Evolutionary conservation across 768 basidiomycete genomes (phyloP).

Genomic region (Chlorophyllum brunneum): DNA sequence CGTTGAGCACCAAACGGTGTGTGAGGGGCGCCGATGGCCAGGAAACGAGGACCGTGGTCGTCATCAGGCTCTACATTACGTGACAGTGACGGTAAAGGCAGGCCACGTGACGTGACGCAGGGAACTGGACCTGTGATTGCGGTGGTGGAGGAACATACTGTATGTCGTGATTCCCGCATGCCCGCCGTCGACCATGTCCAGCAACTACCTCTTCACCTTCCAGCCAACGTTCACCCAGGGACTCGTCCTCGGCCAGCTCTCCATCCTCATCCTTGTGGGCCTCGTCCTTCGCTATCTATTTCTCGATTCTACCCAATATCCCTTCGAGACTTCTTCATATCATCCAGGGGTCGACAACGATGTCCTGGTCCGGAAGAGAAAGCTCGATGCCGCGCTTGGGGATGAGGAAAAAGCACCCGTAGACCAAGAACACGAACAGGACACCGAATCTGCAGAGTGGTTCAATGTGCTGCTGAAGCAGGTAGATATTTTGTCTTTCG

Average conservation of each 20-base stretch:
- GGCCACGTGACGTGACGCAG: slow-evolving; percentile 1
- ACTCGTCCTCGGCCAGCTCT: slow-evolving; percentile 87
- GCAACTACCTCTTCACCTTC: slow-evolving; percentile 65
- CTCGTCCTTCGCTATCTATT: slow-evolving; percentile 94
- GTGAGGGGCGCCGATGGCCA: slow-evolving; percentile 53
- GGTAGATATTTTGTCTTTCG: slow-evolving; percentile 35
- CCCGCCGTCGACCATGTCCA: slow-evolving; percentile 35
- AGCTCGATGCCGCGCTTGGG: slow-evolving; percentile 20
- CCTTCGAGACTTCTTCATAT: slow-evolving; percentile 53
- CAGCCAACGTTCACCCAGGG: slow-evolving; percentile 95
- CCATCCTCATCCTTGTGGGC: slow-evolving; percentile 71
- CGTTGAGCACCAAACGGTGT: slow-evolving; percentile 38
- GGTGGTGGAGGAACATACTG: background rate
- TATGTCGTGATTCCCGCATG: slow-evolving; percentile 6
- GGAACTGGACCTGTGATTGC: background rate
- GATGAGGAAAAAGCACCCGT: slow-evolving; percentile 22
- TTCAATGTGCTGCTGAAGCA: slow-evolving; percentile 83
- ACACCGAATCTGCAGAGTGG: slow-evolving; percentile 83
- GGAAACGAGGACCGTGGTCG: slow-evolving; percentile 26
- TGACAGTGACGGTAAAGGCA: background rate
- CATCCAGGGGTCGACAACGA: slow-evolving; percentile 55
- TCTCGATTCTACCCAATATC: slow-evolving; percentile 69
- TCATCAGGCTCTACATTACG: no score
- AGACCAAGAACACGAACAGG: slow-evolving; percentile 21
- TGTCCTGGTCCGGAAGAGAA: slow-evolving; percentile 35